A percentile compares a stretch with the other conserved stretches of the same genome.
These are phyloP conservation scores for Tricholoma bakamatsutake DNA, from an alignment of 768 basidiomycete species.

Conservation along the genomic window DNA sequence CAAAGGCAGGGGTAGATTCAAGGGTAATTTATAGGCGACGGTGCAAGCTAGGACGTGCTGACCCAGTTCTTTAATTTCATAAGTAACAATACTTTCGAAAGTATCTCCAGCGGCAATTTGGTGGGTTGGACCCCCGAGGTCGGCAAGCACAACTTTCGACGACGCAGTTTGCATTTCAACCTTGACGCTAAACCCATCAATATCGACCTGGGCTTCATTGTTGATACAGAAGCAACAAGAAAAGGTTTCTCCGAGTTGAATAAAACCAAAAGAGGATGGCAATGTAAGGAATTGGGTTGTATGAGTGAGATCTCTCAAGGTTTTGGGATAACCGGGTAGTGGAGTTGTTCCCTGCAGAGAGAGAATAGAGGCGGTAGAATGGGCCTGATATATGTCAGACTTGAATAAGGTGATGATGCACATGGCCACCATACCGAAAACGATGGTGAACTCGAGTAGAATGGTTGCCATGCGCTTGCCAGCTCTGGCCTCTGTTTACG, in stretches of 20 bases:
- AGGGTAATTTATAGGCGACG: conserved; percentile 74
- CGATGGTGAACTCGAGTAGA: conserved; percentile 77
- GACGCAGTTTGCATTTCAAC: conserved; percentile 85
- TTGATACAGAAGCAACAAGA: conserved; percentile 77
- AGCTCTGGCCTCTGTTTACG: conserved; percentile 61
- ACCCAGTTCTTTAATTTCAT: conserved; percentile 93
- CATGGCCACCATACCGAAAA: conserved; percentile 48
- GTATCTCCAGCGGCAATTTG: conserved; percentile 51
- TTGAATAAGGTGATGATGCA: neutral
- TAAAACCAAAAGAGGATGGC: conserved; percentile 78
- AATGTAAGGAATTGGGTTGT: conserved; percentile 75
- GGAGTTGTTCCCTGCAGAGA: conserved; percentile 72
- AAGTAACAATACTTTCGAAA: conserved; percentile 63
- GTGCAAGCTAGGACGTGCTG: conserved; percentile 86
- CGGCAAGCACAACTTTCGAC: conserved; percentile 55
- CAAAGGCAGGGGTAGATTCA: conserved; percentile 44
- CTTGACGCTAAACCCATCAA: conserved; percentile 59
- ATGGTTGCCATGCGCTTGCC: conserved; percentile 77
- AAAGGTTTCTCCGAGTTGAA: conserved; percentile 89
- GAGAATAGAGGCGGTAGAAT: conserved; percentile 70
- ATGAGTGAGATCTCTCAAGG: conserved; percentile 75
- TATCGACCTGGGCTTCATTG: conserved; percentile 61
- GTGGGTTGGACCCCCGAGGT: conserved; percentile 51
- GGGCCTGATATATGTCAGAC: conserved; percentile 33
- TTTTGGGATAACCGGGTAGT: conserved; percentile 73